Evolutionary conservation across 345 rosid species (phyloP).

Genomic region (Salix koriyanagi): DNA sequence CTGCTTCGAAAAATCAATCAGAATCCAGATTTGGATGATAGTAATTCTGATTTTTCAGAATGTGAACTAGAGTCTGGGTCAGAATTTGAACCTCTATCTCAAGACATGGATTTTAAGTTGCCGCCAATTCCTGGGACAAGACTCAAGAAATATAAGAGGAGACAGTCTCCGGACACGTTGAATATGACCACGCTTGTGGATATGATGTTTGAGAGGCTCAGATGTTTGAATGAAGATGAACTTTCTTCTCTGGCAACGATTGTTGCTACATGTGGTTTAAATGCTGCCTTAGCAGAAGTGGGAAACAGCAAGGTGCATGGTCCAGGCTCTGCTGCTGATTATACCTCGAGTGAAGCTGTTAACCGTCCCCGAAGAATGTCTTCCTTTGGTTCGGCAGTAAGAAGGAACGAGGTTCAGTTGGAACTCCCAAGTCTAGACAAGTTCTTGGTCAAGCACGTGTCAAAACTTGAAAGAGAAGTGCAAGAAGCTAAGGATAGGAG

Average conservation of each 20-base stretch:
- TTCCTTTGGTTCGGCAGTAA: conserved; percentile 30
- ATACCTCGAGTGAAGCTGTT: conserved; percentile 23
- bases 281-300: conserved; percentile 75
- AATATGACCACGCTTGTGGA: conserved; percentile 51
- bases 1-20: conserved; percentile 66
- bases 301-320: conserved; percentile 39
- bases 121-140: conserved; percentile 32
- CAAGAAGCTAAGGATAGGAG: conserved; percentile 60
- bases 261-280: conserved; percentile 93
- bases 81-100: conserved; percentile 34
- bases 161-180: conserved; percentile 54
- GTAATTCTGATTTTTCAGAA: conserved; percentile 44
- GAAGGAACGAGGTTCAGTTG: conserved; percentile 32
- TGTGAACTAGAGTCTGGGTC: conserved; percentile 58
- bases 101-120: conserved; percentile 26
- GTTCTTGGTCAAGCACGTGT: conserved; percentile 71
- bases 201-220: conserved; percentile 82
- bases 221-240: conserved; percentile 70
- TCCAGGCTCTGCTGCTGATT: conserved; percentile 24
- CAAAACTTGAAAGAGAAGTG: conserved; percentile 79
- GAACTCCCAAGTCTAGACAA: conserved; percentile 78
- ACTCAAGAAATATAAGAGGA: conserved; percentile 50
- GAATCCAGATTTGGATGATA: conserved; percentile 53
- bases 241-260: conserved; percentile 88
- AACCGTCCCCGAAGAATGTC: conserved; percentile 40